Base-by-base conservation (phyloP, 495 filamentous ascomycete species). In the Stereocaulon alpinum region DNA sequence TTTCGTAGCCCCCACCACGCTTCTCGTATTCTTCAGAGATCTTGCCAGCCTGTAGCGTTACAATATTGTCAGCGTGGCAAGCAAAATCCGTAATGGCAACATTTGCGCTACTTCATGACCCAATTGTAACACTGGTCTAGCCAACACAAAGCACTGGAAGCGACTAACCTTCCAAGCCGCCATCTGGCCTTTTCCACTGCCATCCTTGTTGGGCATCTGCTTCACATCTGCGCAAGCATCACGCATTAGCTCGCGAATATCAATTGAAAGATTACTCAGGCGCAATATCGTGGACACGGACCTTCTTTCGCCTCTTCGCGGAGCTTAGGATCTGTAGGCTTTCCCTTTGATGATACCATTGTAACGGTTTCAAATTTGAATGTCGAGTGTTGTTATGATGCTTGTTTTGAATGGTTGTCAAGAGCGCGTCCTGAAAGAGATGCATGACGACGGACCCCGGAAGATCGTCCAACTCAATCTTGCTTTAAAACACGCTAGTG, bases 21-120 rank as follows among this genome's bases (percentile, higher is more conserved):
- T 73, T 73, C 62, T 82, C 78, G 61, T 80, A 80, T 62, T 81
- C 76, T 63, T 80, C 77, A 17, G 73, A 72, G 20, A 81, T 69
- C 66, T 81, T 82, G 53, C 69, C 64, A 12, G 71, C 73, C 75
- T 76, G 40, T 30, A 40, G 17, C 6, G 29, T 52, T 20, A 18
- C 15, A 34, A 30, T 9, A 6, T 9, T 41, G 34, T 40, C 30
- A 24, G n/a, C 24, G 34, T 27, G n/a, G 22, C 37, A 41, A 34
- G 27, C 15, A 44, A 37, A 6, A 5, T 32, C 6, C 20, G 34
- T 11, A 4, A 22, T 7, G 20, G 24, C 9, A 47, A 47, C 20
- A 53, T 34, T 14, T 55, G 24, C 24, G 17, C 12, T 40, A 27
- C 30, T 41, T 34, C 4, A 22, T 17, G 32, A 40, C 2, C 15